These are phyloP conservation scores for Friedmanniomyces simplex DNA, from an alignment of 495 filamentous ascomycete species.

Conservation along the genomic window DNA sequence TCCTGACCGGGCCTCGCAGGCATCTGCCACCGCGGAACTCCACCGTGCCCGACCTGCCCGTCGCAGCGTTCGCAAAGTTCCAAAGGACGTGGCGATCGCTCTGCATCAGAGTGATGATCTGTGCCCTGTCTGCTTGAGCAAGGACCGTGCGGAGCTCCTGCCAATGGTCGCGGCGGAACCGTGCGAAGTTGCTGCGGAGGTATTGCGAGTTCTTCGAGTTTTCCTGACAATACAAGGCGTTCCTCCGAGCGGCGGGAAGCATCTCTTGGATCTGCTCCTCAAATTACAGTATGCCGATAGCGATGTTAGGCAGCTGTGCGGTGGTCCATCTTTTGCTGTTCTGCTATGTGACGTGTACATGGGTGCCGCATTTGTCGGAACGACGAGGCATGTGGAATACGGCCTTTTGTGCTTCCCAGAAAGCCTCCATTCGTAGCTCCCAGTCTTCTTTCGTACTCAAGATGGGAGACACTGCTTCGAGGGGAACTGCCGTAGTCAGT, in stretches of 20 bases:
- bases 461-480: background rate
- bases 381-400: background rate
- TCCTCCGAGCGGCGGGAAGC: background rate
- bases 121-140: background rate
- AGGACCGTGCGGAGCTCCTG: background rate
- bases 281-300: background rate
- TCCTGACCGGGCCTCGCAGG: background rate
- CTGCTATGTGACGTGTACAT: background rate
- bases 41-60: background rate
- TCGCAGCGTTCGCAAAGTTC: background rate
- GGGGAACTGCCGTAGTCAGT: background rate
- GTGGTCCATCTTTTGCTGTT: background rate
- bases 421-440: background rate
- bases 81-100: background rate
- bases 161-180: background rate
- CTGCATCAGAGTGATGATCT: background rate
- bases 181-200: background rate
- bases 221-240: background rate
- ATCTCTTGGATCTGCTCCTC: background rate
- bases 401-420: background rate
- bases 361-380: background rate
- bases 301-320: background rate
- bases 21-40: background rate
- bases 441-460: background rate
- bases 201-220: background rate